phyloP scores from a whole-genome alignment of 768 basidiomycete species.

The Podaxis sp. region DNA sequence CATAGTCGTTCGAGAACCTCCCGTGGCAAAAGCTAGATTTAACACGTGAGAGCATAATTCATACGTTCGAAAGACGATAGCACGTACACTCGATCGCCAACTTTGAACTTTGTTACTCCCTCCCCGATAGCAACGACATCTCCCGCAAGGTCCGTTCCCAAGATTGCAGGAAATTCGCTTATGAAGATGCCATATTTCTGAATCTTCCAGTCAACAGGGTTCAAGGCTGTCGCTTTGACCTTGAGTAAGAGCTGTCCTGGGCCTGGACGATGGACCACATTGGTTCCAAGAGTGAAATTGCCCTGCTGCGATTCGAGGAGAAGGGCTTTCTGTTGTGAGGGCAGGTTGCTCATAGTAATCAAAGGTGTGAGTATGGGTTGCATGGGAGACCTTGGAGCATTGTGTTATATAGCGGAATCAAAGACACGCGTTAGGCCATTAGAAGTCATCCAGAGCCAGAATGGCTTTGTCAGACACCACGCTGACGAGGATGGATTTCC shows the following conservation, averaged over 20 bases:
- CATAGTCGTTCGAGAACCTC: conserved; percentile 34
- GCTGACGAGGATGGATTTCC: background rate
- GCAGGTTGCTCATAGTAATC: background rate
- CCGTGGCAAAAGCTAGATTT: conserved; percentile 36
- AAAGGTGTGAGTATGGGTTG: background rate
- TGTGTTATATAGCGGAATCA: background rate
- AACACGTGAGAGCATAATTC: background rate
- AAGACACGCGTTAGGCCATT: background rate
- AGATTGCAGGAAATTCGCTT: conserved; percentile 43
- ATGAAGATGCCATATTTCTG: conserved; percentile 40
- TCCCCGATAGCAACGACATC: conserved; percentile 49
- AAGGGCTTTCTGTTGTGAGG: conserved; percentile 26
- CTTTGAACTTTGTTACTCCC: conserved; percentile 45
- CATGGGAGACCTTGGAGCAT: background rate
- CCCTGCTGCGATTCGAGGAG: conserved; percentile 24
- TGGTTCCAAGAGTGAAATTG: conserved; percentile 29
- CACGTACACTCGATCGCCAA: conserved; percentile 52
- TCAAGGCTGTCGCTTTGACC: conserved; percentile 46
- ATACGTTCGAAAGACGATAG: background rate
- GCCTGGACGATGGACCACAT: conserved; percentile 41
- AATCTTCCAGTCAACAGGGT: conserved; percentile 56
- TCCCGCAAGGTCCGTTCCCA: conserved; percentile 50
- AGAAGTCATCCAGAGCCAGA: background rate
- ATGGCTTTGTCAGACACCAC: conserved; percentile 4
- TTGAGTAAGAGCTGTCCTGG: conserved; percentile 49